These are phyloP conservation scores for Crithidia mellificae DNA, from an alignment of 208 protist species.

Conservation along the genomic window DNA sequence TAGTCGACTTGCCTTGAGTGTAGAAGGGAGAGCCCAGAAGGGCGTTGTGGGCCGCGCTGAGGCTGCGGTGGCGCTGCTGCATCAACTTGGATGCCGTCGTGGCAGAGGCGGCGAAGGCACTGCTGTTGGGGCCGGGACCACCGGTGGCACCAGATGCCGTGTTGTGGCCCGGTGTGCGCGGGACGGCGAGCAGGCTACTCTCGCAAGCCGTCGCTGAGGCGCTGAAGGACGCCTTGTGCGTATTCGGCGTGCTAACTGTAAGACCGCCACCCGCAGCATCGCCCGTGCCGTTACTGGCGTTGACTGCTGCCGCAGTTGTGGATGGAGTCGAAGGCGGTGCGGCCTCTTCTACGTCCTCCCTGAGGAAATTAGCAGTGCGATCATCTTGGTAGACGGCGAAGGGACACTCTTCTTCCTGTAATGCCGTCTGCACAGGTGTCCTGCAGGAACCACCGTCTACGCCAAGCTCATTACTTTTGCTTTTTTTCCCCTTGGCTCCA, in stretches of 20 bases:
- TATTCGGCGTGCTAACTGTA: neutral
- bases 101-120: neutral
- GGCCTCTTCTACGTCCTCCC: too few species aligned
- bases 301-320: neutral
- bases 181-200: slow-evolving; percentile 3
- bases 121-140: neutral
- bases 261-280: neutral
- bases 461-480: neutral
- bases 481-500: neutral
- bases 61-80: slow-evolving; percentile 12
- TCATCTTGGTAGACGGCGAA: too few species aligned
- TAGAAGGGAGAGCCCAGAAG: slow-evolving; percentile 9
- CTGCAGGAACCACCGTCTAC: slow-evolving; percentile 5
- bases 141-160: neutral
- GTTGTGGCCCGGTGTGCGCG: slow-evolving; percentile 27
- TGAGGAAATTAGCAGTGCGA: too few species aligned
- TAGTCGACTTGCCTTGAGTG: slow-evolving; percentile 1
- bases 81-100: slow-evolving; percentile 5
- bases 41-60: slow-evolving; percentile 5
- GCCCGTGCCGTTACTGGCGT: neutral
- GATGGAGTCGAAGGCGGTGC: neutral
- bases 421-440: slow-evolving; percentile 11
- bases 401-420: neutral
- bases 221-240: neutral
- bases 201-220: neutral